phyloP scores from a whole-genome alignment of 805 yeast species.

The Zygoascus biomembranicola region DNA sequence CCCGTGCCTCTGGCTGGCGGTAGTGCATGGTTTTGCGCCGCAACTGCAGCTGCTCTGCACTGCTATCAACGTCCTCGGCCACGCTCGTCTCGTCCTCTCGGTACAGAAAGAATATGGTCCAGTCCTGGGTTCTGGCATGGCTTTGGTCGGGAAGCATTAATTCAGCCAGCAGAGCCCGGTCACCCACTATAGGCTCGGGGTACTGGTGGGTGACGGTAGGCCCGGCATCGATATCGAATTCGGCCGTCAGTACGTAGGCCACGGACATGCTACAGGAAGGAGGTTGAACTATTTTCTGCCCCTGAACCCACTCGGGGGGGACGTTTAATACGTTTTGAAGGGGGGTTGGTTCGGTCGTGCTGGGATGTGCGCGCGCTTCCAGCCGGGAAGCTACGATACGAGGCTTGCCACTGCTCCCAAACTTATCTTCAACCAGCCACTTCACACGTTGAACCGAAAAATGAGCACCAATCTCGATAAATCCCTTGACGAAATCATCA shows the following conservation, averaged over 20 bases:
- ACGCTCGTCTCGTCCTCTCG: not conserved
- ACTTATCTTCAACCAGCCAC: not conserved
- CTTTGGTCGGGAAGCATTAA: constrained; percentile 54
- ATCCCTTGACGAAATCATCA: constrained; percentile 90
- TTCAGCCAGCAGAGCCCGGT: constrained; percentile 37
- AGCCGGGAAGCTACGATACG: not conserved
- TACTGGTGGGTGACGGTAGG: constrained; percentile 54
- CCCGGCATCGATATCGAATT: constrained; percentile 73
- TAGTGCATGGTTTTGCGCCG: constrained; percentile 18
- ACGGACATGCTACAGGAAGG: constrained; percentile 20
- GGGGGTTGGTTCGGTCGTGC: not conserved
- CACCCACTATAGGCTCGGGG: constrained; percentile 34
- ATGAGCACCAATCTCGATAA: constrained; percentile 84
- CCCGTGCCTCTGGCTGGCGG: constrained; percentile 20
- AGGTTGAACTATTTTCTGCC: not conserved
- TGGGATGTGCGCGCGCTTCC: not conserved
- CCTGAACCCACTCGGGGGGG: not conserved
- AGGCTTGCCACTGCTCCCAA: not conserved
- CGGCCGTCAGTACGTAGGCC: constrained; percentile 58
- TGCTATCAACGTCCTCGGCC: not conserved
- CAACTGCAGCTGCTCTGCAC: not conserved
- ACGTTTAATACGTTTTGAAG: not conserved
- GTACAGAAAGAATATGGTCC: constrained; percentile 42
- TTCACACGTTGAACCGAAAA: not conserved
- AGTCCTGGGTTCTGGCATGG: constrained; percentile 48